Evolutionary conservation across 2,329 filamentous ascomycete genomes (phyloP), one percentile per base, ranked within the genome.

Genomic region (Parastagonospora avenae): DNA sequence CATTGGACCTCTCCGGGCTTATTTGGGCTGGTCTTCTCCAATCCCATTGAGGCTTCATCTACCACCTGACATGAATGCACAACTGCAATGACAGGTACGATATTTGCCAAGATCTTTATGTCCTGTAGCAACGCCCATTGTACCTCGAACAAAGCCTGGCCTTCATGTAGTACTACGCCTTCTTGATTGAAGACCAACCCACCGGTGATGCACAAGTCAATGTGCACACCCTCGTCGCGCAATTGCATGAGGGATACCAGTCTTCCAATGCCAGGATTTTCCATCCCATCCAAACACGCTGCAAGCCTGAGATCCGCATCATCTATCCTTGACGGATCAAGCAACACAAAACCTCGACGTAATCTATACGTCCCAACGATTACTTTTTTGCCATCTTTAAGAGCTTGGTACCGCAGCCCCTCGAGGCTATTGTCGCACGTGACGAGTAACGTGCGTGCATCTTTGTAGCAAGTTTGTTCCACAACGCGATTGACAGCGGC

Each of bases 361-460:
- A 79, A 71, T 28, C 69, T 67, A 46, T 78, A 76, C 12, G 77
- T 78, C 1, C 74, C 76, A 1, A 76, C 68, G 2, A 79, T 50
- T 6, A 79, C 50, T 24, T 58, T 72, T 52, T 77, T 78, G 4
- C 75, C 76, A 49, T 75, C 75, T 41, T 58, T 60, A 27, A 79
- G 62, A 7, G 75, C 73, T n/a, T 60, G 59, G 19, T 60, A 57
- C 11, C 77, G 69, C 24, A 79, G 62, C 8, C 68, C 57, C 56
- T 78, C 75, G n/a, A 79, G 66, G 57, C 75, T 77, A 50, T 77
- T 78, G 54, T 79, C 77, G 2, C 75, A 72, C 4, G 75, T 74
- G 16, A 76, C 70, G 52, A 79, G 77, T 39, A 79, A 54, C 4
- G 64, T 63, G 9, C 49, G 35, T 3, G 71, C 67, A 8, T 54